Evolutionary conservation across 2,329 filamentous ascomycete species (phyloP).

Genomic region (Botryotinia globosa): DNA sequence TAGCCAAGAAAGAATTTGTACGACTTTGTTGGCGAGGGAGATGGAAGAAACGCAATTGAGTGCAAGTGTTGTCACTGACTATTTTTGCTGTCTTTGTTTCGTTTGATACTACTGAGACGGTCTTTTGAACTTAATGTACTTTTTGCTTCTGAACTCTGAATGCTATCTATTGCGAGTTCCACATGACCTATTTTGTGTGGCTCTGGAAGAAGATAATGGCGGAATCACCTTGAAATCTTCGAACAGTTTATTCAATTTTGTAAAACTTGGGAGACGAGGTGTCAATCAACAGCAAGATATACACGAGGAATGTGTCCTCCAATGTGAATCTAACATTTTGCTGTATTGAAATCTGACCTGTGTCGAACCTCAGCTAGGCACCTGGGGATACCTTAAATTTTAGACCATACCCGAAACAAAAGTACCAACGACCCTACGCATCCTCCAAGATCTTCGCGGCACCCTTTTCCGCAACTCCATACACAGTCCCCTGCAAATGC

Average conservation of each 20-base stretch:
- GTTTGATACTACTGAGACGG: too few species aligned
- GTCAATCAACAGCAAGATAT: background rate
- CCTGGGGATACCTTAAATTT: background rate
- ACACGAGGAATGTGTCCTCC: rapidly evolving
- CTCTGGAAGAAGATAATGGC: background rate
- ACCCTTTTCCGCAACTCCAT: slow-evolving; percentile 34
- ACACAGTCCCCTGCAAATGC: slow-evolving; percentile 31
- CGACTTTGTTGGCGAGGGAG: background rate
- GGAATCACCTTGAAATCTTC: background rate
- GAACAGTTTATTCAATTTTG: background rate
- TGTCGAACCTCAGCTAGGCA: too few species aligned
- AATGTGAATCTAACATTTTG: background rate
- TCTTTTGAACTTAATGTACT: background rate
- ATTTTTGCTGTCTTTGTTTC: background rate
- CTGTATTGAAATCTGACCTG: background rate
- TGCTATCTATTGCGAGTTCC: background rate
- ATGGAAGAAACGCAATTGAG: too few species aligned
- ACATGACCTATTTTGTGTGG: background rate
- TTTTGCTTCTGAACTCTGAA: background rate
- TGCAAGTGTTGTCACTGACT: background rate
- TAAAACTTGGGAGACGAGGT: background rate
- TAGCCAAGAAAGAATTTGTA: too few species aligned
- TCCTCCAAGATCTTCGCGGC: slow-evolving; percentile 12
- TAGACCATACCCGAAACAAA: rapidly evolving
- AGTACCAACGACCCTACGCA: background rate